Evolutionary conservation across 768 basidiomycete genomes (phyloP), one percentile per base, ranked within the genome.

Genomic region (Auriscalpium vulgare): DNA sequence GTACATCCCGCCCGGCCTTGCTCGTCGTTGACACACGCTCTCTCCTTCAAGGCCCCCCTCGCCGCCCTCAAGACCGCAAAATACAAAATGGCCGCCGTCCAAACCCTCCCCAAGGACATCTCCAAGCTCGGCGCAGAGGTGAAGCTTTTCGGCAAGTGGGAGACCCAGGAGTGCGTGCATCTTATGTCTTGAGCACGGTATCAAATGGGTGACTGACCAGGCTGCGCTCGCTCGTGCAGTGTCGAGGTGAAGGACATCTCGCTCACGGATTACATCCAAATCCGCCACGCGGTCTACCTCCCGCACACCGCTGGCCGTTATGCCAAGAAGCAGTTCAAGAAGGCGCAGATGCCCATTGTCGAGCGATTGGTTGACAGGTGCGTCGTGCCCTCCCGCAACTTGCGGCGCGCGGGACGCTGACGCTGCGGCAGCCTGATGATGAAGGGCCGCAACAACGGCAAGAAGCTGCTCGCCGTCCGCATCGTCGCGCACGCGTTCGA

Each of bases 401-500:
- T 29, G 29, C 29, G 29, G 13, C 21, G 11, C 29, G 5, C 21
- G 38, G 21, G n/a, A 16, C 14, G 17, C n/a, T 29, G 38, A 49
- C 16, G 11, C 48, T 19, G 23, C 36, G 37, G 5, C 64, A 95
- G 93, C 74, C 77, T 99, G 72, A 99, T 99, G 97, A 99, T 99
- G 97, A 97, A 98, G 79, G 97, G 97, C 59, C 94, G 97, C 75
- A 99, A 98, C 87, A 98, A 95, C 78, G 97, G 97, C 71, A 97
- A 98, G 82, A 98, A 98, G 78, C 86, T 98, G 72, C 77, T 99
- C 74, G 88, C 97, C 67, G 91, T 99, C 74, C 93, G 97, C 75
- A 99, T 99, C 68, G 97, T 99, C 68, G 91, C 93, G 58, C 97
- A 99, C 75, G 91, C 97, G 37, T 99, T 99, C 72, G 97, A 99